These are phyloP conservation scores for Candida sanyaensis DNA, from an alignment of 1,139 yeast genomes.

Conservation along the genomic window DNA sequence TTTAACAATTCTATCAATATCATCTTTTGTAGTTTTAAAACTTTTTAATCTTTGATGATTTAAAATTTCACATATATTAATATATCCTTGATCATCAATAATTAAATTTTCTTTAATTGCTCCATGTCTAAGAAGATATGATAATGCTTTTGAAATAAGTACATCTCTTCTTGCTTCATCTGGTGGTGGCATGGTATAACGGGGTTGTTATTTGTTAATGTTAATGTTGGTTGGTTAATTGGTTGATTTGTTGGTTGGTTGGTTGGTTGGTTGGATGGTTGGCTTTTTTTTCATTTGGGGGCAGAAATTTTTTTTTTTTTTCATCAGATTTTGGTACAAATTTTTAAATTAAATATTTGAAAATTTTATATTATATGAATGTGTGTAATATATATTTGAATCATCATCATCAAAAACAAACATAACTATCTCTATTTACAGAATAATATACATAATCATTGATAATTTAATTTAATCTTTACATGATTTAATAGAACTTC, in stretches of 20 bases:
- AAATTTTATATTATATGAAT: neutral
- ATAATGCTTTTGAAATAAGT: conserved; percentile 68
- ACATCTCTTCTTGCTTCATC: conserved; percentile 42
- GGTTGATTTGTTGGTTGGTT: too few species aligned
- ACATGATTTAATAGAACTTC: conserved; percentile 16
- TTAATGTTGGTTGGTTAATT: too few species aligned
- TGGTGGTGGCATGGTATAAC: conserved; percentile 11
- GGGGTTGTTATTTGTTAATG: too few species aligned
- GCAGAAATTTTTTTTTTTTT: conserved; percentile 2
- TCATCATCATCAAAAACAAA: neutral
- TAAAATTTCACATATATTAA: conserved; percentile 54
- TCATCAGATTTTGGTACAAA: neutral
- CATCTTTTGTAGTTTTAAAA: conserved; percentile 53
- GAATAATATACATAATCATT: neutral
- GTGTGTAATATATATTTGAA: neutral
- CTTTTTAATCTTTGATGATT: conserved; percentile 60
- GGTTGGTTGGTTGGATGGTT: neutral
- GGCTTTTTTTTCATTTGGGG: neutral
- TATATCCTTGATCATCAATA: conserved; percentile 70
- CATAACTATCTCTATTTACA: neutral
- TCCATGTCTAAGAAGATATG: conserved; percentile 80
- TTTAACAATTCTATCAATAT: conserved; percentile 60
- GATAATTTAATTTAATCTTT: neutral
- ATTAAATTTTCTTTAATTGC: conserved; percentile 69
- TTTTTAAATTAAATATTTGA: neutral